These are phyloP conservation scores for Hygrophoropsis aurantiaca DNA, from an alignment of 768 basidiomycete genomes.

Conservation along the genomic window DNA sequence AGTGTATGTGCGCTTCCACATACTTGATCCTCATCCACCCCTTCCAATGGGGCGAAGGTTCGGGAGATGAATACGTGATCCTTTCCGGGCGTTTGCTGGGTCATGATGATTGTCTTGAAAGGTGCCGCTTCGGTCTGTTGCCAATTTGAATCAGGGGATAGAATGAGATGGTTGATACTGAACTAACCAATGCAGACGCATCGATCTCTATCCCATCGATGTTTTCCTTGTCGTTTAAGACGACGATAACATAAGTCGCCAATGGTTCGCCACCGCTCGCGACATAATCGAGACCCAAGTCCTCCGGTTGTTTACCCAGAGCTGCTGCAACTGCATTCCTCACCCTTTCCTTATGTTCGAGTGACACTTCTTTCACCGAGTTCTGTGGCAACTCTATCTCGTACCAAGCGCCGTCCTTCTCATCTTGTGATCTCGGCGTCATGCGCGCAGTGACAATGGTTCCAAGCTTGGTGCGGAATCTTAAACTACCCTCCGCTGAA, in stretches of 20 bases:
- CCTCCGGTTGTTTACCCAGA: constrained; percentile 29
- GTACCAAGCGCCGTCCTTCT: constrained; percentile 9
- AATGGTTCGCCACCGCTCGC: constrained; percentile 36
- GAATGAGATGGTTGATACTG: background rate
- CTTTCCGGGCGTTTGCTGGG: constrained; percentile 31
- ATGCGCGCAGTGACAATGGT: constrained; percentile 22
- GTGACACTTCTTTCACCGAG: constrained; percentile 21
- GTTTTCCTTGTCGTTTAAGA: constrained; percentile 40
- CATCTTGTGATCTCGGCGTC: background rate
- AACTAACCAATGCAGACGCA: constrained; percentile 33
- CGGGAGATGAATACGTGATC: constrained; percentile 45
- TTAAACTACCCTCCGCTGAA: constrained; percentile 21
- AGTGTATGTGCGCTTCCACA: constrained; percentile 54
- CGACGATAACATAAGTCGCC: constrained; percentile 38
- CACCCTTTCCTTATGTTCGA: constrained; percentile 30
- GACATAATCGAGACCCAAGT: constrained; percentile 37
- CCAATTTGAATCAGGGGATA: constrained; percentile 32
- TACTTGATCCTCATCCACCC: constrained; percentile 45
- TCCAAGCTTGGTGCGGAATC: constrained; percentile 27
- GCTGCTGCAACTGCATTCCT: constrained; percentile 31
- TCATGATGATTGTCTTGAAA: constrained; percentile 35
- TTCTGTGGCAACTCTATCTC: constrained; percentile 39
- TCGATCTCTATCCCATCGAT: constrained; percentile 32
- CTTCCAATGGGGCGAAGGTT: constrained; percentile 42
- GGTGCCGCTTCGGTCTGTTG: constrained; percentile 15